phyloP scores from a whole-genome alignment of 768 basidiomycete genomes.

The Phlebiopsis flavidoalba region DNA sequence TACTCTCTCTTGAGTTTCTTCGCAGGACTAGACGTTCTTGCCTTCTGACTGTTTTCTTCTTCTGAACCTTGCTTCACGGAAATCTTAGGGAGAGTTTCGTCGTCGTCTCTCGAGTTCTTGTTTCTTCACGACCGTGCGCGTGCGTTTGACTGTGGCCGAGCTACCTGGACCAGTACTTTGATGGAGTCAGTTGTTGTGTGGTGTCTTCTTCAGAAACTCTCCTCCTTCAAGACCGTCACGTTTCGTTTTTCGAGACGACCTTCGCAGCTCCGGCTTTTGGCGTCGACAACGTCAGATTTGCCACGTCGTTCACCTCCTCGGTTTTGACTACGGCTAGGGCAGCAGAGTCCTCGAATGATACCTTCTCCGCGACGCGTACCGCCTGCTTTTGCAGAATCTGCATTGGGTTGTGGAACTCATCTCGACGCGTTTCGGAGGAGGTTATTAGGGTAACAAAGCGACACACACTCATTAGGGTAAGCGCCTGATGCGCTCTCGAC shows the following conservation, averaged over 20 bases:
- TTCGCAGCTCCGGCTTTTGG: background rate
- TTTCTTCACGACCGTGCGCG: background rate
- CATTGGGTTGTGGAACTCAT: no score
- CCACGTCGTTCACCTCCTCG: no score
- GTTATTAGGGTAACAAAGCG: no score
- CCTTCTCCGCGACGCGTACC: no score
- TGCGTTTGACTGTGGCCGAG: no score
- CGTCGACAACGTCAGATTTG: background rate
- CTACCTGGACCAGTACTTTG: background rate
- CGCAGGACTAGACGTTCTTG: background rate
- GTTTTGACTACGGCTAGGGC: no score
- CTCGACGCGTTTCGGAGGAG: no score
- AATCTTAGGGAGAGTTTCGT: background rate
- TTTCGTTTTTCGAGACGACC: background rate
- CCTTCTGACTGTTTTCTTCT: no score
- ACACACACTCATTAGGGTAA: background rate
- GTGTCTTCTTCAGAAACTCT: background rate
- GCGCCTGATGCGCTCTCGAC: background rate
- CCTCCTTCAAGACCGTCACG: background rate
- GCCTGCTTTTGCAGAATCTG: no score
- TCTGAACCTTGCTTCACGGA: no score
- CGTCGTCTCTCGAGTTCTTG: background rate
- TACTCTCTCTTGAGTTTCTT: constrained; percentile 36
- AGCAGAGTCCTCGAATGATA: no score
- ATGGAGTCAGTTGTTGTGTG: background rate